Conservation (phyloP, 371 early-diverging fungal species). For the Syncephalastrum monosporum region DNA sequence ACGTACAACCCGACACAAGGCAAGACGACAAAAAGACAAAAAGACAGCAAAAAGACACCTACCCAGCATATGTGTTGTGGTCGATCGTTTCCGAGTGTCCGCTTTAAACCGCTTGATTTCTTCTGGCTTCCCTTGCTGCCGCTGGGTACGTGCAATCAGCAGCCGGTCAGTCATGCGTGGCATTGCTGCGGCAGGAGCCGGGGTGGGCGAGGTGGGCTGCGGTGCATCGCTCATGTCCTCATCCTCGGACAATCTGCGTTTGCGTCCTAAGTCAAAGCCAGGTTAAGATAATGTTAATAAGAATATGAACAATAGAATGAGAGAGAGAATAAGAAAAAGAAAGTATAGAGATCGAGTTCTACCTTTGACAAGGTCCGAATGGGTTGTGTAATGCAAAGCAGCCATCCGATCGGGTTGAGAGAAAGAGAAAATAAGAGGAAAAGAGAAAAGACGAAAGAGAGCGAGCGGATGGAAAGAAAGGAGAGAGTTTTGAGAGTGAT, state of each 20-base stretch:
- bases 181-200: constrained; percentile 10
- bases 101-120: constrained; percentile 29
- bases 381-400: constrained; percentile 8
- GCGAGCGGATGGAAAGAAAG: too few relatives aligned
- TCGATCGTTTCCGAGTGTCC: constrained; percentile 26
- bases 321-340: too few relatives aligned
- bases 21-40: too few relatives aligned
- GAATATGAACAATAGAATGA: background rate
- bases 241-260: constrained; percentile 47
- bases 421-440: background rate
- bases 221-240: constrained; percentile 46
- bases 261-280: constrained; percentile 26
- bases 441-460: constrained; percentile 1
- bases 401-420: constrained; percentile 1
- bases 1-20: background rate
- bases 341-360: background rate
- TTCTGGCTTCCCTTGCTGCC: constrained; percentile 9
- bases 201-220: constrained; percentile 6
- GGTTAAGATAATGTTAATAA: background rate
- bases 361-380: constrained; percentile 12
- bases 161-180: background rate
- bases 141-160: constrained; percentile 6
- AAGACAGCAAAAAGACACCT: constrained; percentile 6
- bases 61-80: constrained; percentile 33
- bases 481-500: too few relatives aligned